phyloP scores from a whole-genome alignment of 2,329 filamentous ascomycete genomes.

The Phaeomoniella chlamydospora region DNA sequence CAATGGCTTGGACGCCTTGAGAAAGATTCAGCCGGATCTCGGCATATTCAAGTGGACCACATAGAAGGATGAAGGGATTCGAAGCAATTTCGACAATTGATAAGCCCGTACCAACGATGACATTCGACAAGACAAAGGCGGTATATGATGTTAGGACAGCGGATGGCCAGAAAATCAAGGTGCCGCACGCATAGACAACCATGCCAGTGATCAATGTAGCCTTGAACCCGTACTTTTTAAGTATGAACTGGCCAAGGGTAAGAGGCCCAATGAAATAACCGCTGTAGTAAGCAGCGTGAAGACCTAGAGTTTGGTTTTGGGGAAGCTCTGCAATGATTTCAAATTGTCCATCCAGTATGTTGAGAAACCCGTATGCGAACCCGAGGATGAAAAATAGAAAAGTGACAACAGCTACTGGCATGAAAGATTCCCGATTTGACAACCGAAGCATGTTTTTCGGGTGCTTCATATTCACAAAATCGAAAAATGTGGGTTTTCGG shows the following conservation, averaged over 20 bases:
- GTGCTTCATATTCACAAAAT: constrained; percentile 45
- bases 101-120: constrained; percentile 46
- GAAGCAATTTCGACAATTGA: constrained; percentile 45
- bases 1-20: constrained; percentile 47
- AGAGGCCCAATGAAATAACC: constrained; percentile 44
- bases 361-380: constrained; percentile 75
- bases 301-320: constrained; percentile 30
- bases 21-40: constrained; percentile 47
- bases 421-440: constrained; percentile 41
- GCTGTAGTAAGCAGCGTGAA: constrained; percentile 45
- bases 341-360: constrained; percentile 58
- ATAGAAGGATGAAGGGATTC: constrained; percentile 49
- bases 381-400: constrained; percentile 83
- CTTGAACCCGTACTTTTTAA: constrained; percentile 48
- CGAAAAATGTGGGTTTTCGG: constrained; percentile 38
- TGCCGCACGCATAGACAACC: constrained; percentile 47
- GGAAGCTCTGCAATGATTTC: constrained; percentile 35
- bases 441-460: constrained; percentile 45
- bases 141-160: constrained; percentile 47
- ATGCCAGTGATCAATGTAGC: constrained; percentile 46
- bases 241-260: constrained; percentile 37
- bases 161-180: constrained; percentile 50
- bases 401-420: constrained; percentile 51
- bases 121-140: constrained; percentile 47
- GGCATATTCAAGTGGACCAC: constrained; percentile 44